Percentiles rank a stretch among this genome's conserved stretches.
Conservation (phyloP, 495 filamentous ascomycete genomes). For the Parathielavia hyrcaniae region DNA sequence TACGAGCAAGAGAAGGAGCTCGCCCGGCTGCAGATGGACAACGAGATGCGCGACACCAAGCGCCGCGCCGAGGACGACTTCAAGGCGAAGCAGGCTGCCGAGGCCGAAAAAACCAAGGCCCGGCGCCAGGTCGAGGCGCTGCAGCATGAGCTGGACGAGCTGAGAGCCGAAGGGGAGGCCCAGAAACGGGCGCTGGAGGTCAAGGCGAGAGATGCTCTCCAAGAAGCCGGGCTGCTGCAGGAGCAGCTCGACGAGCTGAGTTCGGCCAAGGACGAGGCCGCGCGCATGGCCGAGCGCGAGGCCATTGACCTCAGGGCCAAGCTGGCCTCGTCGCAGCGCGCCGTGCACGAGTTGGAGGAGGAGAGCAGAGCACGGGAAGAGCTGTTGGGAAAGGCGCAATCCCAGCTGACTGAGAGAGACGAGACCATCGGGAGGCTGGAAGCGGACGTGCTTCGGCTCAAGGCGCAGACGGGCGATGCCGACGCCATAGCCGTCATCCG, state of each 20-base stretch:
- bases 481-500: conserved; percentile 77
- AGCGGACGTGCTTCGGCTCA: conserved; percentile 72
- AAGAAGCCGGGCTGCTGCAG: conserved; percentile 61
- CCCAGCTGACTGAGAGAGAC: conserved; percentile 61
- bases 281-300: conserved; percentile 63
- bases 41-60: conserved; percentile 71
- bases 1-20: conserved; percentile 84
- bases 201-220: conserved; percentile 61
- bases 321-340: conserved; percentile 58
- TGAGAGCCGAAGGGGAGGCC: conserved; percentile 46
- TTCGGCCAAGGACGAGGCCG: conserved; percentile 62
- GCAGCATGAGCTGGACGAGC: conserved; percentile 62
- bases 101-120: conserved; percentile 62
- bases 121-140: conserved; percentile 65
- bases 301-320: conserved; percentile 65
- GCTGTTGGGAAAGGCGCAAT: conserved; percentile 58
- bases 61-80: conserved; percentile 76
- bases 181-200: conserved; percentile 61
- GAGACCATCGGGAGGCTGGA: conserved; percentile 64
- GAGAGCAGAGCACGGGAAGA: conserved; percentile 61
- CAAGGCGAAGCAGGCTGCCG: conserved; percentile 66
- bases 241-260: conserved; percentile 75
- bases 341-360: conserved; percentile 62
- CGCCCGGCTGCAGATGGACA: conserved; percentile 65
- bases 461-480: conserved; percentile 75